phyloP scores from a whole-genome alignment of 2,329 filamentous ascomycete species.

The Fusarium nodosum region DNA sequence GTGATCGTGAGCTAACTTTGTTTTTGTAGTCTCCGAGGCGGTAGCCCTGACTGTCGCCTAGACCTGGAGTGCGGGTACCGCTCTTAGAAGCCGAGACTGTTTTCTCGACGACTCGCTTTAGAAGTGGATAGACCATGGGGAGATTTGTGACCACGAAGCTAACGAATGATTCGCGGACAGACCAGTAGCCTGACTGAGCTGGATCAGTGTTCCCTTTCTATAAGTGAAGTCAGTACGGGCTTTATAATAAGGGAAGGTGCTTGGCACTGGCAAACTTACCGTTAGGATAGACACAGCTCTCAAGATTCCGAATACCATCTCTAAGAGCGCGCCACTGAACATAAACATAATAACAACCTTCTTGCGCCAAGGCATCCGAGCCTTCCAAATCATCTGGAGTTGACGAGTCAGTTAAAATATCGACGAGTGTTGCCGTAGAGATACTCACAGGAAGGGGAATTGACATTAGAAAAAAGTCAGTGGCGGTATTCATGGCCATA shows the following conservation, averaged over 20 bases:
- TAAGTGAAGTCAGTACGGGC: fast-evolving
- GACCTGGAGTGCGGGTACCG: neutral
- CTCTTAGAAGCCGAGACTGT: neutral
- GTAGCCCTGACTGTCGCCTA: neutral
- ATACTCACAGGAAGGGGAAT: neutral
- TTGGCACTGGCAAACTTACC: neutral
- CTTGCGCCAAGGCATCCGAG: slow-evolving; percentile 5
- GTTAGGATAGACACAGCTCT: neutral
- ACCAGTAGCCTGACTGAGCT: neutral
- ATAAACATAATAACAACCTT: slow-evolving; percentile 9
- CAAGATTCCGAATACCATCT: slow-evolving; percentile 3
- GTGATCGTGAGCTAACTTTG: neutral
- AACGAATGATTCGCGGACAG: neutral
- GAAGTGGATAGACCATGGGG: slow-evolving; percentile 1
- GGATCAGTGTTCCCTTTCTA: slow-evolving; percentile 5
- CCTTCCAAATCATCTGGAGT: slow-evolving; percentile 1
- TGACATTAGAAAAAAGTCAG: slow-evolving; percentile 2
- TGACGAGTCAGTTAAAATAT: neutral
- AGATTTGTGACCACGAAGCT: slow-evolving; percentile 7
- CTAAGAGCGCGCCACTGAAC: slow-evolving; percentile 1
- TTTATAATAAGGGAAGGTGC: fast-evolving
- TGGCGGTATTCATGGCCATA: slow-evolving; percentile 3
- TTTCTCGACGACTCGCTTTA: neutral
- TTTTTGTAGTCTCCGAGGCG: neutral
- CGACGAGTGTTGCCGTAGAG: fast-evolving